These are phyloP conservation scores for Venturia pyrina DNA, from an alignment of 2,329 filamentous ascomycete species.

Conservation along the genomic window DNA sequence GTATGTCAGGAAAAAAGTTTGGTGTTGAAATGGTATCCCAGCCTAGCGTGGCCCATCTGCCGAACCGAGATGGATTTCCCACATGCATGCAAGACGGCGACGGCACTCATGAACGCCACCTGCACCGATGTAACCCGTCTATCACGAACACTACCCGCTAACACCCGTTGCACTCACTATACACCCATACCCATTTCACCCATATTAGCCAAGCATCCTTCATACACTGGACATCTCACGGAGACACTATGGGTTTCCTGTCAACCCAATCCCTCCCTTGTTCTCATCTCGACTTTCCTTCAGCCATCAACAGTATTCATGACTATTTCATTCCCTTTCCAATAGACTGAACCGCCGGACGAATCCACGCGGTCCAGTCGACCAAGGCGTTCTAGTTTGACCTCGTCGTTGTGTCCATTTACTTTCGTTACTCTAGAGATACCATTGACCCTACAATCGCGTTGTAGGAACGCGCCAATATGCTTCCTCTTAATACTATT, in stretches of 20 bases:
- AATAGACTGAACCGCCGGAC: constrained; percentile 1
- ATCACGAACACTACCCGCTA: background rate
- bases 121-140: background rate
- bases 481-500: constrained; percentile 56
- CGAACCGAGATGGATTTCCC: background rate
- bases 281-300: background rate
- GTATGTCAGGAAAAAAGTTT: background rate
- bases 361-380: background rate
- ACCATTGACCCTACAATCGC: background rate
- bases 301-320: background rate
- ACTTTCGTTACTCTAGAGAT: background rate
- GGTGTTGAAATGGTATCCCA: background rate
- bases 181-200: background rate
- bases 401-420: background rate
- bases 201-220: constrained; percentile 1
- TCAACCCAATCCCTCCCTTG: background rate
- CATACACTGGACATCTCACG: background rate
- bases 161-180: background rate
- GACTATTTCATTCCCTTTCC: background rate
- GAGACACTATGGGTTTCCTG: background rate
- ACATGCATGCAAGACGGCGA: background rate
- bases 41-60: background rate
- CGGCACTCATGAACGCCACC: background rate
- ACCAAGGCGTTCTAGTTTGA: background rate
- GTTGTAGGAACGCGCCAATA: background rate